Conservation (phyloP, 2,329 filamentous ascomycete species). For the Fusarium sp. region DNA sequence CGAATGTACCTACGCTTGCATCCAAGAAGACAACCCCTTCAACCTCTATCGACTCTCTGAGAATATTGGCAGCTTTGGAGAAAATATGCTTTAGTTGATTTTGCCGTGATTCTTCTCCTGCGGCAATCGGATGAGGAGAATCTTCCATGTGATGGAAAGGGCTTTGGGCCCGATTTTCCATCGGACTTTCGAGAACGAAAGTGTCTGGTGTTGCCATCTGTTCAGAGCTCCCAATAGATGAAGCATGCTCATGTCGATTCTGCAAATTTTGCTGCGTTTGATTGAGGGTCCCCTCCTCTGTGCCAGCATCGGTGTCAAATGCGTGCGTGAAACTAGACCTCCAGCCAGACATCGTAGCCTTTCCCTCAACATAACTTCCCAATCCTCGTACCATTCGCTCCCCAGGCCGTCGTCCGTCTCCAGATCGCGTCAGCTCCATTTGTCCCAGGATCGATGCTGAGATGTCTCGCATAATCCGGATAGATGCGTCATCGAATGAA, state of each 20-base stretch:
- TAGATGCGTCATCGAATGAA: constrained; percentile 44
- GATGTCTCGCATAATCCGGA: constrained; percentile 43
- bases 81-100: constrained; percentile 47
- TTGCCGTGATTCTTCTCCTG: constrained; percentile 13
- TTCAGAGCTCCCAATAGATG: neutral
- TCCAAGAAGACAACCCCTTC: constrained; percentile 52
- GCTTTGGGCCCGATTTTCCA: neutral
- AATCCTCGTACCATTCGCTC: constrained; percentile 55
- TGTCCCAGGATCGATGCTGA: constrained; percentile 52
- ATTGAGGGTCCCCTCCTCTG: constrained; percentile 24
- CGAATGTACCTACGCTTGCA: constrained; percentile 45
- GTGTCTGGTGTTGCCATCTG: neutral
- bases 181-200: constrained; percentile 22
- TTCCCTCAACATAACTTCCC: constrained; percentile 53
- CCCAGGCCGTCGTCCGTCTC: constrained; percentile 44
- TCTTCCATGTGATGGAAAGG: neutral
- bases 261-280: constrained; percentile 20
- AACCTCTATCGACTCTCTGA: constrained; percentile 56
- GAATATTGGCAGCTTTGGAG: constrained; percentile 57
- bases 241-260: neutral
- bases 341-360: constrained; percentile 44
- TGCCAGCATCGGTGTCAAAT: constrained; percentile 5
- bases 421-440: constrained; percentile 48
- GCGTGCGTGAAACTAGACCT: constrained; percentile 14
- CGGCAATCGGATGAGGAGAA: neutral